Conservation (phyloP, 179 eudicot genomes). For the Dionaea muscipula region DNA sequence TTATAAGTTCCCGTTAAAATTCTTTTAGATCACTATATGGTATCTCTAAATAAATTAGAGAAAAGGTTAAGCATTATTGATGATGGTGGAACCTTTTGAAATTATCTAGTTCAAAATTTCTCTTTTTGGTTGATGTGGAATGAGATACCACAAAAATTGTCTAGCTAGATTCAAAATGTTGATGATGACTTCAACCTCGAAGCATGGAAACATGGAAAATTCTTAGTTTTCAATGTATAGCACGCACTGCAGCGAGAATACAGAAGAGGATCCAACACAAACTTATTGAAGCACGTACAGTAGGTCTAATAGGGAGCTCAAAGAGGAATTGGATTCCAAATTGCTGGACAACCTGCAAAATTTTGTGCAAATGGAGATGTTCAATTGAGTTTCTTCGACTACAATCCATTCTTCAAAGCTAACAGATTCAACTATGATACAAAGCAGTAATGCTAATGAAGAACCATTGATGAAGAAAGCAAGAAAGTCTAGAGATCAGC, state of each 20-base stretch:
- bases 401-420: not conserved
- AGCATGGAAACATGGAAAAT: not conserved
- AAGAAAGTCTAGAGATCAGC: constrained; percentile 20
- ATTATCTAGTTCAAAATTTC: too few relatives aligned
- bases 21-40: too few relatives aligned
- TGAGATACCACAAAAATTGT: too few relatives aligned
- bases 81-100: too few relatives aligned
- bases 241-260: not conserved
- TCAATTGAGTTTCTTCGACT: constrained; percentile 1
- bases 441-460: constrained; percentile 16
- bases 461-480: constrained; percentile 20
- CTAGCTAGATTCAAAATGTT: too few relatives aligned
- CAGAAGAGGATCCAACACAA: not conserved
- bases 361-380: constrained; percentile 2
- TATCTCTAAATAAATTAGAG: too few relatives aligned
- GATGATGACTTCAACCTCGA: not conserved
- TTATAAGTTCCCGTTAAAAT: too few relatives aligned
- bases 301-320: constrained; percentile 91
- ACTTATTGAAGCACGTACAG: constrained; percentile 33
- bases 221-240: not conserved
- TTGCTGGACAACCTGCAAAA: constrained; percentile 81
- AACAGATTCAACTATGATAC: constrained; percentile 5
- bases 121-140: too few relatives aligned
- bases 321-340: constrained; percentile 92
- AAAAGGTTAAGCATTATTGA: too few relatives aligned